Evolutionary conservation across 495 filamentous ascomycete species (phyloP), one percentile per base, ranked within the genome.

Genomic region (Talaromyces stipitatus): DNA sequence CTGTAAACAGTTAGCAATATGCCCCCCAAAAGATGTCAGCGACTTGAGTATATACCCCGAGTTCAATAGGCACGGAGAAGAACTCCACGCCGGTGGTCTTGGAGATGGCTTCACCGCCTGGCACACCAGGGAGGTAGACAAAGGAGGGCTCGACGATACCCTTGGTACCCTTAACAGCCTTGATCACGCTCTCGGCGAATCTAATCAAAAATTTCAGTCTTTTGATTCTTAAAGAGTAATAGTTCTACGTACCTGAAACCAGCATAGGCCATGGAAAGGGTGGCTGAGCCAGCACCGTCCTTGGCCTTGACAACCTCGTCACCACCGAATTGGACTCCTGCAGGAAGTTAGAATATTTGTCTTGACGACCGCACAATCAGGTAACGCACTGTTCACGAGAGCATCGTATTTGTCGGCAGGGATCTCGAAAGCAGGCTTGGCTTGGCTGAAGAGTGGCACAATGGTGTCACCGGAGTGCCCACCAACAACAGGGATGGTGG

Each of bases 241-340:
- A 5, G 7, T 26, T 27, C 50, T 60, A 66, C 61, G 58, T 71
- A 94, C 88, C 91, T 84, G 82, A 84, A 97, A 60, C 95, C 94
- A 63, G 94, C 94, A 69, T 88, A 97, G 55, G 94, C 94, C 94
- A 98, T 98, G 61, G 90, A 96, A 29, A 97, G 83, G 57, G 94
- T 98, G 61, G 94, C 94, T 36, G 92, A 96, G 60, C 94, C 94
- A 67, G 85, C 82, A 64, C 94, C 94, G 57, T 92, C 89, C 87
- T 98, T 98, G 68, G 94, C 94, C 79, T 94, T 85, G 68, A 97
- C 94, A 63, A 98, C 94, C 79, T 98, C 94, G 66, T 98, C 94
- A 73, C 94, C 94, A 67, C 95, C 95, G 64, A 96, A 97, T 73
- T 98, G 94, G 36, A 97, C 91, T 65, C 86, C 86, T 88, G 59